These are phyloP conservation scores for Clarkia xantiana DNA, from an alignment of 345 rosid species.

Conservation along the genomic window DNA sequence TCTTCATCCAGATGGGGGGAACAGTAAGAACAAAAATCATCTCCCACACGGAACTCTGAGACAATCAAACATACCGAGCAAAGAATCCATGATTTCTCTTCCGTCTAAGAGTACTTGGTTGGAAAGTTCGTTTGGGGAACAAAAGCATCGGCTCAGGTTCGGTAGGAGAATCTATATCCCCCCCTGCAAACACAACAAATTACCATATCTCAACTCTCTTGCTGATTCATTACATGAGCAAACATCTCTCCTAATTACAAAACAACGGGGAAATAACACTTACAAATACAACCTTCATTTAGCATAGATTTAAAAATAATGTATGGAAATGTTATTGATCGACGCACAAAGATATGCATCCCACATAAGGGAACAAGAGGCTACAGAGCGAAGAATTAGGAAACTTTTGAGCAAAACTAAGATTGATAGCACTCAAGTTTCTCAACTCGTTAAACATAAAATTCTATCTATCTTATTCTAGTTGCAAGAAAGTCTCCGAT, in stretches of 20 bases:
- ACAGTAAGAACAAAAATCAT: background rate
- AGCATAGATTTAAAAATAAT: too few relatives aligned
- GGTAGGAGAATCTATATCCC: constrained; percentile 33
- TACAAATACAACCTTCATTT: too few relatives aligned
- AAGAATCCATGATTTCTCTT: constrained; percentile 87
- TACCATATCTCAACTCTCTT: background rate
- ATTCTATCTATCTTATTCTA: too few relatives aligned
- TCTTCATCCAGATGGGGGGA: background rate
- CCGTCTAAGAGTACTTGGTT: constrained; percentile 74
- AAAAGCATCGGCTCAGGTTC: constrained; percentile 82
- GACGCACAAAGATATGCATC: too few relatives aligned
- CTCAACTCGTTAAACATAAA: too few relatives aligned
- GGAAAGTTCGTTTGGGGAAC: constrained; percentile 71
- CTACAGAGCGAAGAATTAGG: too few relatives aligned
- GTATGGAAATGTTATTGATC: too few relatives aligned
- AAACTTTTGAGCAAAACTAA: too few relatives aligned
- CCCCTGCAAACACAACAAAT: constrained; percentile 22
- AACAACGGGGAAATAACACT: too few relatives aligned
- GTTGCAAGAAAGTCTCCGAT: too few relatives aligned
- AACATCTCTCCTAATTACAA: background rate
- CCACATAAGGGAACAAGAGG: too few relatives aligned
- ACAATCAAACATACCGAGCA: constrained; percentile 43
- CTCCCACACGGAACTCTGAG: background rate
- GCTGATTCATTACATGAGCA: background rate
- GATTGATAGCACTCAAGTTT: too few relatives aligned